Base-by-base conservation (phyloP, 169 alveolate species). In the Plasmodium knowlesi region DNA sequence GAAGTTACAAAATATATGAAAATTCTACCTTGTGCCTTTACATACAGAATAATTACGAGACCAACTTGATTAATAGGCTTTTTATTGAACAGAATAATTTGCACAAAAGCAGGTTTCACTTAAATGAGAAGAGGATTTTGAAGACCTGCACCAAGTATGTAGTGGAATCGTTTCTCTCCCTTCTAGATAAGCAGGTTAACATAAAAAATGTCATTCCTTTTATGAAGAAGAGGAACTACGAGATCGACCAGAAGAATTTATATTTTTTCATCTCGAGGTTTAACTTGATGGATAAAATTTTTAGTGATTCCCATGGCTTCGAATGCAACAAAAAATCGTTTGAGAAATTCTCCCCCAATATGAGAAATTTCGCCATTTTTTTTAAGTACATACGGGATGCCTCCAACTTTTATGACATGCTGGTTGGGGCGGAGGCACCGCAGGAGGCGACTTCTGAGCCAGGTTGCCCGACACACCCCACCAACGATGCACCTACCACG, bases 301-400 rank as follows among this genome's bases (percentile, higher is more conserved):
- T 86, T 76, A 86, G 93, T 37, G 93, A 86, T 32, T 73, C 93
- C 0, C 85, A 86, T 86, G 93, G 93, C 14, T 86, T 86, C 80
- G 86, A 86, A 37, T 86, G 93, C 30, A 86, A 86, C 46, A 46
- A 76, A 10, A 86, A 86, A 12, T 9, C 80, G 19, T 86, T 67
- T 30, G 93, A 86, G 30, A 74, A 54, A 57, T 53, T 34, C 39
- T 50, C 28, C 30, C 50, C 93, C n/a, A 86, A 86, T 34, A 39
- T 70, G 3, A 86, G 80, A 76, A 86, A 86, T 54, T 86, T 50
- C 67, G 93, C 86, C 22, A 67, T 86, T 53, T 86, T 86, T 76
- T 86, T 86, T 54, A 86, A 86, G 85, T 76, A 19, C 22, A 78
- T 86, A 53, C 34, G 67, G 37, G 93, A 86, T 34, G 93, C 93